Base-by-base conservation (phyloP, 2,329 filamentous ascomycete genomes). In the Colletotrichum sp. region DNA sequence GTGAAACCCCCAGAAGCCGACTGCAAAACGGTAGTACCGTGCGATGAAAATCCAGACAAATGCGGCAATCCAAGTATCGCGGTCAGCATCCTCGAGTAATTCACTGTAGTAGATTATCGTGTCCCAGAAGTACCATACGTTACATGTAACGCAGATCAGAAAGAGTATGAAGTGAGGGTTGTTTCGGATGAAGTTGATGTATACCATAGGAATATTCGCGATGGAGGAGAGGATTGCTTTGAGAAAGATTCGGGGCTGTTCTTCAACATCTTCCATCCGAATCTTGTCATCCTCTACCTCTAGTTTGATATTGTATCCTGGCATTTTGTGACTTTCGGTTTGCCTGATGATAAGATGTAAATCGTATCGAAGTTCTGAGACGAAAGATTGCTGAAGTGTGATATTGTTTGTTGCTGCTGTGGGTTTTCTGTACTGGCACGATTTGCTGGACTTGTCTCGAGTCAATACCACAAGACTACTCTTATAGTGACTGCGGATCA, bases 1-100 rank as follows among this genome's bases (percentile, higher is more conserved):
- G 77, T 82, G 85, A 65, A 8, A n/a, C 7, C 69, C 73, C 19
- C 36, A 67, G 19, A 75, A 39, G 39, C 72, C 66, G 52, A 48
- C 3, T 4, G 61, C 19, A 5, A 75, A 55, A 19, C 72, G 63
- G 22, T n/a, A n/a, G 48, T 52, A 52, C 12, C 44, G 44, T 52
- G 44, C n/a, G 44, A 22, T 22, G n/a, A 52, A 52, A 12, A 22
- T 8, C n/a, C 44, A 52, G 44, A 52, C 1, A 52, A 52, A 52
- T 22, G n/a, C n/a, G 11, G 44, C n/a, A 13, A 25, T 25, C 44
- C 44, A 52, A 13, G n/a, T 52, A 22, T 52, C 44, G 44, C 44
- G 44, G 11, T 52, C 44, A 52, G 22, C n/a, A 7, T 52, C 3
- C 44, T 52, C 44, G 44, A 52, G 44, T 52, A 52, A 8, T 13